Evolutionary conservation across 2,329 filamentous ascomycete species (phyloP).

Genomic region (Fusarium penzigii): DNA sequence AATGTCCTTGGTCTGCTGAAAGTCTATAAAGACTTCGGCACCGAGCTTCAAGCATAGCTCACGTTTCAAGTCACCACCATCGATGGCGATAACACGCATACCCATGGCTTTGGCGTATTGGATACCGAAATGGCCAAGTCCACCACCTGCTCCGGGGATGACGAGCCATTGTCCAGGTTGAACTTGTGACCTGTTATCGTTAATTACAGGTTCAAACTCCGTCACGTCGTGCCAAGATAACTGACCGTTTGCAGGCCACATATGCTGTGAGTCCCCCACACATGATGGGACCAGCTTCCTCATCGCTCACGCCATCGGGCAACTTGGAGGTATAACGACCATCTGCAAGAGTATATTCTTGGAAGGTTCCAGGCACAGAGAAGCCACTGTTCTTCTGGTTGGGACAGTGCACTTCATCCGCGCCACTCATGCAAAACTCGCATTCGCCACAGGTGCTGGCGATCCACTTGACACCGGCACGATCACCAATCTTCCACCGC

Average conservation of each 20-base stretch:
- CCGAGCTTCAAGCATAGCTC: conserved; percentile 69
- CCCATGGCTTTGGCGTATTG: conserved; percentile 92
- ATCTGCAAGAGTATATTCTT: conserved; percentile 84
- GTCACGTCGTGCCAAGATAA: neutral
- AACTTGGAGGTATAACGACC: conserved; percentile 78
- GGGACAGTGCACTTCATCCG: conserved; percentile 78
- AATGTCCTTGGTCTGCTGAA: conserved; percentile 69
- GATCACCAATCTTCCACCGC: conserved; percentile 70
- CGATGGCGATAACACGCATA: conserved; percentile 73
- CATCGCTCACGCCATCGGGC: conserved; percentile 70
- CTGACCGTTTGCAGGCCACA: conserved; percentile 73
- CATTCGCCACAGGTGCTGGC: conserved; percentile 81
- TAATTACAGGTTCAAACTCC: neutral
- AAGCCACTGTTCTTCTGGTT: conserved; percentile 77
- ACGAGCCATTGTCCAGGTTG: conserved; percentile 74
- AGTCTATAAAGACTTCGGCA: conserved; percentile 75
- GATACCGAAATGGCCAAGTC: conserved; percentile 71
- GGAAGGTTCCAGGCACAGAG: conserved; percentile 85
- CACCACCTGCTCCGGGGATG: conserved; percentile 82
- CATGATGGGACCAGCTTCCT: conserved; percentile 74
- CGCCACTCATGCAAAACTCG: conserved; percentile 70
- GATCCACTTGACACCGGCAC: conserved; percentile 86
- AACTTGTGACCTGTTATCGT: conserved; percentile 51
- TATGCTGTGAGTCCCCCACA: conserved; percentile 83
- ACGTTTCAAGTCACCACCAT: conserved; percentile 76